These are phyloP conservation scores for Fusarium clavum DNA, from an alignment of 2,329 filamentous ascomycete genomes.

Conservation along the genomic window DNA sequence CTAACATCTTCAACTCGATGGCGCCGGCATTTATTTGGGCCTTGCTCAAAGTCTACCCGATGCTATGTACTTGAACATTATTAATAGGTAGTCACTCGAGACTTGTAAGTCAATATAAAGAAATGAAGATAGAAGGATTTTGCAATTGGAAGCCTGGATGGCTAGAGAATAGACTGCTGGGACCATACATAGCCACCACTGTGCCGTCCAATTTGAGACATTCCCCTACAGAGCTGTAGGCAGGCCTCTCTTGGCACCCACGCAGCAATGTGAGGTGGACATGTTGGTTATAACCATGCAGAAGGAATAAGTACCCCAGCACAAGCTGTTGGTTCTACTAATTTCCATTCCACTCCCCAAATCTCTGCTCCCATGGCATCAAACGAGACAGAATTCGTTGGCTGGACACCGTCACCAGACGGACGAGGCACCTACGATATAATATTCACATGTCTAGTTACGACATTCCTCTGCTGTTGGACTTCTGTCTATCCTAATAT, in stretches of 20 bases:
- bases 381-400: conserved; percentile 10
- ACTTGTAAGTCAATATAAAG: neutral
- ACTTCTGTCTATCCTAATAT: conserved; percentile 28
- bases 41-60: neutral
- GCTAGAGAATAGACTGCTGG: neutral
- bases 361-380: neutral
- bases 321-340: neutral
- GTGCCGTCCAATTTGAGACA: neutral
- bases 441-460: conserved; percentile 17
- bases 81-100: neutral
- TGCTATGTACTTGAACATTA: fast-evolving
- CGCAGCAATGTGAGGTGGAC: neutral
- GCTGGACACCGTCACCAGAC: conserved; percentile 19
- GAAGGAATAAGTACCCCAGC: neutral
- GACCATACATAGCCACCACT: neutral
- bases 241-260: neutral
- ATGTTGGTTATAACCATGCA: neutral
- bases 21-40: no score
- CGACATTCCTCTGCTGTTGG: conserved; percentile 27
- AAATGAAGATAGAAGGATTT: neutral
- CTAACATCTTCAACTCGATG: neutral
- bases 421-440: conserved; percentile 30
- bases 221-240: neutral
- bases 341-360: neutral
- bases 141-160: neutral